Percentiles rank a stretch among this genome's conserved stretches.
These are phyloP conservation scores for Amaranthus tricolor DNA, from an alignment of 179 eudicot species.

Conservation along the genomic window DNA sequence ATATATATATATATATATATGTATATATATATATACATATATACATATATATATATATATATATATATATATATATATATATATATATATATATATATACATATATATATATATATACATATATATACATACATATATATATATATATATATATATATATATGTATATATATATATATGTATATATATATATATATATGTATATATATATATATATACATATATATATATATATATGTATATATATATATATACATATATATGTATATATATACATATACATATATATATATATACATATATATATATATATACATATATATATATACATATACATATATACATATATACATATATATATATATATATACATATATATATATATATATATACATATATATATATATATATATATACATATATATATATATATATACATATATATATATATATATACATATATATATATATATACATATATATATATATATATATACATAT, in stretches of 20 bases:
- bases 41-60: too few species aligned
- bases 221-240: background rate
- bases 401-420: background rate
- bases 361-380: constrained; percentile 1
- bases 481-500: too few species aligned
- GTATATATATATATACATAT: background rate
- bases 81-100: background rate
- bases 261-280: background rate
- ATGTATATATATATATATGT: background rate
- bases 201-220: background rate
- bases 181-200: background rate
- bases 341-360: background rate
- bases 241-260: background rate
- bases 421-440: background rate
- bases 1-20: background rate
- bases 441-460: too few species aligned
- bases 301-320: background rate
- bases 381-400: background rate
- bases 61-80: too few species aligned
- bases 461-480: too few species aligned
- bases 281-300: background rate
- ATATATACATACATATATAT: background rate
- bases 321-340: background rate
- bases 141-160: background rate
- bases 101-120: background rate